Evolutionary conservation across 768 basidiomycete species (phyloP).

Genomic region (Mycena filopes): DNA sequence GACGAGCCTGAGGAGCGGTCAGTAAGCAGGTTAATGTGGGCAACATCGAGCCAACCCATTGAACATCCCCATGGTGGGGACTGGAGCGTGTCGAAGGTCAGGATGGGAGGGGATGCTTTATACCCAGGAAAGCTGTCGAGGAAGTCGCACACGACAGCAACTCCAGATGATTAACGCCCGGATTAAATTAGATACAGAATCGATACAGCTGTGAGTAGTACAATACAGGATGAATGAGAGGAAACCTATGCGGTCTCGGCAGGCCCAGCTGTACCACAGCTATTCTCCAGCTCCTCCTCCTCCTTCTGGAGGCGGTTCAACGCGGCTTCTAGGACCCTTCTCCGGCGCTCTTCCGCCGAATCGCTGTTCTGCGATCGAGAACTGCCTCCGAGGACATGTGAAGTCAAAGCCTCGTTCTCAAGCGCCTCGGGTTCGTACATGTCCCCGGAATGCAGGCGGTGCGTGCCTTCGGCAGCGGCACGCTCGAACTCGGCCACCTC

Average conservation of each 20-base stretch:
- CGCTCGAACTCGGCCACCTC: constrained; percentile 79
- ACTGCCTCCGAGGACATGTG: constrained; percentile 66
- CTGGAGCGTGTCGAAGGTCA: not conserved
- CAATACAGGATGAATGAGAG: constrained; percentile 4
- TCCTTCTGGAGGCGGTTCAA: constrained; percentile 67
- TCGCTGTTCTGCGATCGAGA: constrained; percentile 44
- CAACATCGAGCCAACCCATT: not conserved
- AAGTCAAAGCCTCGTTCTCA: constrained; percentile 62
- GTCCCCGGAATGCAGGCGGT: constrained; percentile 56
- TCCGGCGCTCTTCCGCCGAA: constrained; percentile 67
- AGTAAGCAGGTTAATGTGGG: not conserved
- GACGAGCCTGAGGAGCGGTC: not conserved
- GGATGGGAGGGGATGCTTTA: not conserved
- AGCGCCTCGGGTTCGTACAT: constrained; percentile 65
- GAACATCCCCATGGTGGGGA: not conserved
- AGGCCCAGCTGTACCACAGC: constrained; percentile 65
- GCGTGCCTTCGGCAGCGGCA: constrained; percentile 61
- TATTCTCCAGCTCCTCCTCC: constrained; percentile 78
- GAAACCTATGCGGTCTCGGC: constrained; percentile 10
- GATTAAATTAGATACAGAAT: not conserved
- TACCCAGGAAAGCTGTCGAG: not conserved
- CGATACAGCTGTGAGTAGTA: constrained; percentile 14
- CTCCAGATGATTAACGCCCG: not conserved
- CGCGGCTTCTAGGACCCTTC: constrained; percentile 67
- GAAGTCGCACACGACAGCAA: not conserved